Percentiles rank a stretch among this genome's conserved stretches.
phyloP scores from a whole-genome alignment of 2,329 filamentous ascomycete species.

The Xylariales sp. region DNA sequence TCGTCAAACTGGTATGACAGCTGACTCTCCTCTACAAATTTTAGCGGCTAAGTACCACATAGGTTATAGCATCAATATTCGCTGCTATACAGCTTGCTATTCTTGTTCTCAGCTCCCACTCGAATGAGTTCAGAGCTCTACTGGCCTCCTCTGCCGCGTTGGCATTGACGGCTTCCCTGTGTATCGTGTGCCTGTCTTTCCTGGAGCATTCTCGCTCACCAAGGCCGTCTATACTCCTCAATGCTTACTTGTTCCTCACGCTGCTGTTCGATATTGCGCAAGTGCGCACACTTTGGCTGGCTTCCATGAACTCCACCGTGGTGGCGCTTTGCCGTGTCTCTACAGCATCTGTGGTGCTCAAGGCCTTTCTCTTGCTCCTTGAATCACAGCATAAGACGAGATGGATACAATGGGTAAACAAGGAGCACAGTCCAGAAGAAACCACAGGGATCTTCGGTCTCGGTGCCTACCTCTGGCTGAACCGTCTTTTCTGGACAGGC shows the following conservation, averaged over 20 bases:
- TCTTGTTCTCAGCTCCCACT: conserved; percentile 8
- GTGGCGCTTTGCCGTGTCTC: conserved; percentile 13
- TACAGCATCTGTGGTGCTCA: conserved; percentile 13
- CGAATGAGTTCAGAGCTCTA: conserved; percentile 1
- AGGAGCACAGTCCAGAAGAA: conserved; percentile 27
- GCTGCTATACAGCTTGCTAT: conserved; percentile 10
- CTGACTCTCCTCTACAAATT: too few relatives aligned
- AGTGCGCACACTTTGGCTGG: conserved; percentile 27
- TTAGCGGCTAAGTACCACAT: too few relatives aligned
- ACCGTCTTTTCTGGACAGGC: conserved; percentile 28
- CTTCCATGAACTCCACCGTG: conserved; percentile 9
- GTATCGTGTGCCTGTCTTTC: conserved; percentile 11
- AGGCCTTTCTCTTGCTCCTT: conserved; percentile 15
- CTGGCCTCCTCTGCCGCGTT: conserved; percentile 6
- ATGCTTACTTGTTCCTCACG: conserved; percentile 34
- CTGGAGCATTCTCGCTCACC: conserved; percentile 16
- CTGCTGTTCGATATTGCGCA: conserved; percentile 39
- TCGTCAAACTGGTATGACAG: conserved; percentile 28
- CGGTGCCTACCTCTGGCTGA: conserved; percentile 30
- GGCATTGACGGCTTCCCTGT: conserved; percentile 10
- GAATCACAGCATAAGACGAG: conserved; percentile 18
- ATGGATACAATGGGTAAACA: conserved; percentile 13
- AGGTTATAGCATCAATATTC: too few relatives aligned
- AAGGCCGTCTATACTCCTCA: conserved; percentile 39
- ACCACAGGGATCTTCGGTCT: conserved; percentile 29